A percentile compares a stretch with the other conserved stretches of the same genome.
These are phyloP conservation scores for Entomortierella beljakovae DNA, from an alignment of 192 early-diverging fungal genomes.

Conservation along the genomic window DNA sequence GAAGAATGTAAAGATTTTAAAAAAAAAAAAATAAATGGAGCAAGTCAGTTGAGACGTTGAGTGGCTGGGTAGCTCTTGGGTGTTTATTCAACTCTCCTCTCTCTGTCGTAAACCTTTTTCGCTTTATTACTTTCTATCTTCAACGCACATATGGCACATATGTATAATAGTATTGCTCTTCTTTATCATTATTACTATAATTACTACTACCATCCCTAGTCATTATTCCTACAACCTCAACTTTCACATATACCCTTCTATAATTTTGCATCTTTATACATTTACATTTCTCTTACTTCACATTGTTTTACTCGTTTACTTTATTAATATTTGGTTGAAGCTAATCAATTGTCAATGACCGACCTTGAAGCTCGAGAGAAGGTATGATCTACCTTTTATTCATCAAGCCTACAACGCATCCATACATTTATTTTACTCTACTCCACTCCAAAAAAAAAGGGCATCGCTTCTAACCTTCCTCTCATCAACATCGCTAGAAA, in stretches of 20 bases:
- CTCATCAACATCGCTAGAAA: conserved; percentile 5
- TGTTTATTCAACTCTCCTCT: neutral
- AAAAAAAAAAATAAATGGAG: neutral
- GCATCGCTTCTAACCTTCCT: neutral
- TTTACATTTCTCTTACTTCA: neutral
- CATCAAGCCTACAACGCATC: no score
- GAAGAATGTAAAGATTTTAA: neutral
- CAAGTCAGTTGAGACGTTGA: neutral
- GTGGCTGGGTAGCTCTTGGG: neutral
- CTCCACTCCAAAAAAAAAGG: neutral
- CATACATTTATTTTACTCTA: neutral
- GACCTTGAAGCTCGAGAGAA: conserved; percentile 40
- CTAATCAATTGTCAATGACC: no score
- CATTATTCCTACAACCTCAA: neutral
- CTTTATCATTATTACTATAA: neutral
- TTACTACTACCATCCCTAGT: neutral
- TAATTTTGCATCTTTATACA: neutral
- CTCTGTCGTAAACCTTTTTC: neutral
- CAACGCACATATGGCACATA: neutral
- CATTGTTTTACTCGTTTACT: no score
- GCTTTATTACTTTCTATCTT: neutral
- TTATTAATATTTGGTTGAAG: no score
- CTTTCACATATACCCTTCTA: no score
- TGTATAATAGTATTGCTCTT: neutral
- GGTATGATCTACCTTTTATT: conserved; percentile 1